Base-by-base conservation (phyloP, 345 rosid genomes). In the Hibiscus trionum region DNA sequence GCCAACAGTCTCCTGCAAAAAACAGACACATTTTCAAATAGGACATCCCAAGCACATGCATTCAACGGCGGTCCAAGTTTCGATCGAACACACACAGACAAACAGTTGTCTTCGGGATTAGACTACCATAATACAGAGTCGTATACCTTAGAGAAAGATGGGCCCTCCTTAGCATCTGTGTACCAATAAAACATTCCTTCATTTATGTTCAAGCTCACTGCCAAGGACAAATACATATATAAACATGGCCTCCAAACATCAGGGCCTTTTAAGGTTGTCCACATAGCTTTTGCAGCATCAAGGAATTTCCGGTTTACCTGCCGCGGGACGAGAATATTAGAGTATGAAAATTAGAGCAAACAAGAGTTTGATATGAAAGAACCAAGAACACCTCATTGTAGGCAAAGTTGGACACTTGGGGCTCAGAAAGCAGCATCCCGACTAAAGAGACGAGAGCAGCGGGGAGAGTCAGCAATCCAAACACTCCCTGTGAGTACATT, bases 121-220 rank as follows among this genome's bases (percentile, higher is more conserved):
- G 60, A 33, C 37, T 15, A 67, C 17, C 33, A 2, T 33, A 65
- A 29, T 26, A 69, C 68, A 53, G 75, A 75, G 21, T 12, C 69
- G 47, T 70, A 11, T 83, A 91, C 98, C 98, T 96, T 86, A n/a
- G 98, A 89, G 77, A 93, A 91, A 68, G 81, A 76, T 42, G 97
- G 97, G 12, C 98, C 98, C 6, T 55, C 86, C 72, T 87, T 80
- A 24, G 97, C 78, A 73, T 91, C 97, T 37, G 97, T 91, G 72
- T 78, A 87, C 97, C 98, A 93, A 69, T 88, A 91, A 82, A 91
- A 93, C 87, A 89, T 80, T 24, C 99, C 99, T 77, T 95, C 98
- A 3, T 83, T 84, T 69, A 93, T 84, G 73, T 90, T 86, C 31
- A 95, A 75, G 77, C 98, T 90, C 73, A 90, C 49, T 16, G 90